Evolutionary conservation across 2,329 filamentous ascomycete species (phyloP), one percentile per base, ranked within the genome.

Genomic region (Didymosphaeria variabile): DNA sequence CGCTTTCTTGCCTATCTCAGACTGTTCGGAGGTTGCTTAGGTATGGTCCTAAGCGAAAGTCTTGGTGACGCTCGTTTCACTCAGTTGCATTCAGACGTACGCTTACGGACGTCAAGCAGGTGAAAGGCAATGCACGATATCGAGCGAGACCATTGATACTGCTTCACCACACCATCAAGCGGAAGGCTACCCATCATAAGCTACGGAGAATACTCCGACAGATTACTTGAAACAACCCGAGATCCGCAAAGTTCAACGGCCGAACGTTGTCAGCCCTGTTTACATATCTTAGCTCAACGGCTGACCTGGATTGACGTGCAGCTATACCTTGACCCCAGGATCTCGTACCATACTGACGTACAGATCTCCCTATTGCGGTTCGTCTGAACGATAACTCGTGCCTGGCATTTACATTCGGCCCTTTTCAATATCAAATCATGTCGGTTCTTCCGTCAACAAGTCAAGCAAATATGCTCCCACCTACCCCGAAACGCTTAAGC

Each of bases 401-500:
- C 5, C 19, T n/a, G 42, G 19, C n/a, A n/a, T 26, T 13, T 15
- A 45, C n/a, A 21, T 23, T 45, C 42, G 50, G 50, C 31, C 50
- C 50, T 53, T 53, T 19, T 53, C 47, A 32, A 38, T 17, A 32
- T 52, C 32, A 31, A 52, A 36, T 17, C 32, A 2, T 34, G n/a
- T 34, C 8, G 36, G 36, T 17, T 26, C 8, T 19, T 29, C 15
- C 10, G 31, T 34, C 6, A 21, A n/a, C n/a, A 8, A 34, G 23
- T 26, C 36, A 29, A 29, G 19, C 50, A 54, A 15, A n/a, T 15
- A 44, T 44, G 34, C 51, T 26, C 23, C 5, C 26, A 17, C 6
- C 21, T 54, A 26, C 19, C 19, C 34, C 29, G 2, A 26, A 52
- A 52, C 19, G 15, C 40, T 44, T 8, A n/a, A 10, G 6, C 45